A percentile compares a stretch with the other conserved stretches of the same genome.
phyloP scores from a whole-genome alignment of 441 rosid genomes.

The Sinapis alba region DNA sequence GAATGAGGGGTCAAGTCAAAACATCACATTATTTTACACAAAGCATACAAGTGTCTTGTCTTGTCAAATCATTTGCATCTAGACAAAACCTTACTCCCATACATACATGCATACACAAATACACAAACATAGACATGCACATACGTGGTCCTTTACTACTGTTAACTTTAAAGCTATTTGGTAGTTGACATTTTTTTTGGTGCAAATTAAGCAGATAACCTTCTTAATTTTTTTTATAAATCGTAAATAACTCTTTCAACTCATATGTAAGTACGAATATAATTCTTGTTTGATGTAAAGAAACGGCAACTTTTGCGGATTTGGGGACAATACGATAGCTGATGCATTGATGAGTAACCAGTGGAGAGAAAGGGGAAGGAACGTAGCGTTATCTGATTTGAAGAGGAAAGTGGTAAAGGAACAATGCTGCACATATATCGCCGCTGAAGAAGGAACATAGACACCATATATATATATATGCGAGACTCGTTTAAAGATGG shows the following conservation, averaged over 20 bases:
- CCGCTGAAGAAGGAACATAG: background rate
- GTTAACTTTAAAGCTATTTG: background rate
- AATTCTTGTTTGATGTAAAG: background rate
- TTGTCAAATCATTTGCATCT: constrained; percentile 40
- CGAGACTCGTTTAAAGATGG: background rate
- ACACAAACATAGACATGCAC: background rate
- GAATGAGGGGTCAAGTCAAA: constrained; percentile 42
- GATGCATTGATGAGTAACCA: background rate
- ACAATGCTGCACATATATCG: background rate
- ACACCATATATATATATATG: background rate
- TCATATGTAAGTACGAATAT: background rate
- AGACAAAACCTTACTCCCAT: constrained; percentile 33
- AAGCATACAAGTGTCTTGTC: constrained; percentile 38
- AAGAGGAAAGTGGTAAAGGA: background rate
- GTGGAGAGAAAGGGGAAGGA: background rate
- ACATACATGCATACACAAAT: background rate
- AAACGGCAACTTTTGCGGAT: background rate
- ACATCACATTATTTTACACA: constrained; percentile 42
- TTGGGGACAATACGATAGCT: background rate
- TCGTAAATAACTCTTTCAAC: background rate
- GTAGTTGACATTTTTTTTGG: too few species aligned
- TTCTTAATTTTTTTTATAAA: background rate
- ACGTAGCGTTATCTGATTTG: background rate
- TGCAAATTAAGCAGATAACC: background rate
- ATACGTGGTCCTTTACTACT: background rate